These are phyloP conservation scores for Pseudomonodictys pantanalensis DNA, from an alignment of 495 filamentous ascomycete species.

Conservation along the genomic window DNA sequence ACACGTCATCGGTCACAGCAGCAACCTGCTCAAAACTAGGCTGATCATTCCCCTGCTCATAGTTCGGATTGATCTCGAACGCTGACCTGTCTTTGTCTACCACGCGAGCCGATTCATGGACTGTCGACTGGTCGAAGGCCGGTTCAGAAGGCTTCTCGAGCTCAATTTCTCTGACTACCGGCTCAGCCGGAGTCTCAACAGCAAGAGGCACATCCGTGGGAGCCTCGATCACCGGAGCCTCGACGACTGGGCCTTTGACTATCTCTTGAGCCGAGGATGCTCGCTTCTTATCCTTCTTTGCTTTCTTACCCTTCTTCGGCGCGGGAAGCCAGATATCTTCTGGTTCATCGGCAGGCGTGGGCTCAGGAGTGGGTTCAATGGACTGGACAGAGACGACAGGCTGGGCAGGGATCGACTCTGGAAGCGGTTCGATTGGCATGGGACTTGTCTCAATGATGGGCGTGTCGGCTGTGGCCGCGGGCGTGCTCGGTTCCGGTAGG, in stretches of 20 bases:
- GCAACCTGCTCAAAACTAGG: not conserved
- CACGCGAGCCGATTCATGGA: not conserved
- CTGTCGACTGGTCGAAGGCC: not conserved
- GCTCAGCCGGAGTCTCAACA: slow-evolving; percentile 21
- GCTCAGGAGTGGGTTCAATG: slow-evolving; percentile 7
- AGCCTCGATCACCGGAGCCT: slow-evolving; percentile 29
- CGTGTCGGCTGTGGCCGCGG: not conserved
- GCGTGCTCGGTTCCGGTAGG: not conserved
- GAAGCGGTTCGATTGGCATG: not conserved
- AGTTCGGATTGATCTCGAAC: not conserved
- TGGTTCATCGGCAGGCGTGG: slow-evolving; percentile 11
- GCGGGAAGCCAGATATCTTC: slow-evolving; percentile 2
- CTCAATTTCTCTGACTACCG: not conserved
- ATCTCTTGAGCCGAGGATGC: slow-evolving; percentile 13
- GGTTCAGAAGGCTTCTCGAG: slow-evolving; percentile 7
- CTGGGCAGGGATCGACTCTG: not conserved
- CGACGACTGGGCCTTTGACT: slow-evolving; percentile 12
- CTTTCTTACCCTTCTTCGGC: slow-evolving; percentile 35
- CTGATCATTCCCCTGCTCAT: not conserved
- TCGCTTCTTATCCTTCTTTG: slow-evolving; percentile 32
- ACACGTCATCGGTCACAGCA: slow-evolving; percentile 28
- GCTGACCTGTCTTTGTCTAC: not conserved
- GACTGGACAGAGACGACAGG: slow-evolving; percentile 1
- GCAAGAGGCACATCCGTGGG: slow-evolving; percentile 17
- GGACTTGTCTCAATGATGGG: not conserved